These are phyloP conservation scores for Irpex lacteus DNA, from an alignment of 1,284 basidiomycete genomes.

Conservation along the genomic window DNA sequence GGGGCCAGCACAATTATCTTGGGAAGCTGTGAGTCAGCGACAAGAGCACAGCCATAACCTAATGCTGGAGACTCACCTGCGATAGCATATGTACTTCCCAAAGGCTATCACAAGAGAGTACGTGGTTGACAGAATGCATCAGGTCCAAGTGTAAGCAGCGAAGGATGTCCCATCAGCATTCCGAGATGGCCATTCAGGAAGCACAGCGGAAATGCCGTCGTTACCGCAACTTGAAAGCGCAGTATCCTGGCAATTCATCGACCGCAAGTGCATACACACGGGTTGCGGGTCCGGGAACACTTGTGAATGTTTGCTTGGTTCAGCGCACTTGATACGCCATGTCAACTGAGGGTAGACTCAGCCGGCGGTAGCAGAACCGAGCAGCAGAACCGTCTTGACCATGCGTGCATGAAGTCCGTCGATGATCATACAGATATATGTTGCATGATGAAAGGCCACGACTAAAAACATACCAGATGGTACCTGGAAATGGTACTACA, in stretches of 20 bases:
- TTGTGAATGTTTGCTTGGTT: neutral
- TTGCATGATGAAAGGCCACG: neutral
- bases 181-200: neutral
- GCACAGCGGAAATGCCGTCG: neutral
- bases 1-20: neutral
- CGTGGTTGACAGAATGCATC: neutral
- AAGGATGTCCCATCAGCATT: neutral
- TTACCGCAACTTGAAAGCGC: neutral
- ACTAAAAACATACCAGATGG: neutral
- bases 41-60: neutral
- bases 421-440: neutral
- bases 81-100: neutral
- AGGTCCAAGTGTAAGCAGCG: neutral
- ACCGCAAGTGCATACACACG: neutral
- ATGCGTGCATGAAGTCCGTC: neutral
- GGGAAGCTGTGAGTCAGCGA: neutral
- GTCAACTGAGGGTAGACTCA: neutral
- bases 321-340: neutral
- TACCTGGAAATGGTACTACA: neutral
- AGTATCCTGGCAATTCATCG: neutral
- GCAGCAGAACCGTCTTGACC: neutral
- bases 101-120: neutral
- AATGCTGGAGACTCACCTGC: neutral
- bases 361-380: neutral
- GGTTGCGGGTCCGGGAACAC: neutral